Percentiles rank a stretch among this genome's conserved stretches.
Conservation (phyloP, 352 stramenopile species). For the Globisporangium parvum region DNA sequence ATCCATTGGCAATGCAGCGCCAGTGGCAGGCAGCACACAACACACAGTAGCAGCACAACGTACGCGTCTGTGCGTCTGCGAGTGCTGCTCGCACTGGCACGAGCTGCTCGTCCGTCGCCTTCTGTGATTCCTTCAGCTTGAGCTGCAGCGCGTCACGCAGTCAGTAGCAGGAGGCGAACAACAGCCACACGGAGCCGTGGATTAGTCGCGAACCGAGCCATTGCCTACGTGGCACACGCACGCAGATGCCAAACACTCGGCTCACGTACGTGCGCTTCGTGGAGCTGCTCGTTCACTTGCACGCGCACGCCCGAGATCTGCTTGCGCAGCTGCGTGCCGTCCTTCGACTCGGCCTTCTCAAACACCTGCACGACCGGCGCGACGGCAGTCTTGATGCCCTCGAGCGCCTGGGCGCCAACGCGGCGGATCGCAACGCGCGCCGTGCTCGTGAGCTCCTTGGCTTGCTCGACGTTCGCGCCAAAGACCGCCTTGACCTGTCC, state of each 20-base stretch:
- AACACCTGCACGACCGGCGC: slow-evolving; percentile 57
- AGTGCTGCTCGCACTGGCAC: slow-evolving; percentile 49
- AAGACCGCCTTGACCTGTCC: slow-evolving; percentile 40
- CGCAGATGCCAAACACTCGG: neutral
- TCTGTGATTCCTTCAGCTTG: slow-evolving; percentile 43
- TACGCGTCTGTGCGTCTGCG: slow-evolving; percentile 40
- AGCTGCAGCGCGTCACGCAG: slow-evolving; percentile 11
- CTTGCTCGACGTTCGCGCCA: slow-evolving; percentile 34
- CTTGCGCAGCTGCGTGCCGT: slow-evolving; percentile 65
- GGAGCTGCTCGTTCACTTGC: slow-evolving; percentile 54
- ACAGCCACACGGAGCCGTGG: neutral
- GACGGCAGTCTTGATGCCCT: slow-evolving; percentile 30
- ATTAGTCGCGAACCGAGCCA: neutral
- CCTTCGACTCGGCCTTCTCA: slow-evolving; percentile 47
- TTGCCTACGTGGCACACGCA: neutral
- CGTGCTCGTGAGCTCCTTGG: slow-evolving; percentile 56
- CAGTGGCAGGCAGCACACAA: too few species aligned
- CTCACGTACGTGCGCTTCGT: slow-evolving; percentile 33
- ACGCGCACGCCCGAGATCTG: slow-evolving; percentile 39
- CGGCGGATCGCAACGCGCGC: slow-evolving; percentile 41
- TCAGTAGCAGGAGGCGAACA: neutral
- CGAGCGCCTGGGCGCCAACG: slow-evolving; percentile 30
- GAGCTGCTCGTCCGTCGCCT: slow-evolving; percentile 54
- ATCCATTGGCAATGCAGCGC: neutral
- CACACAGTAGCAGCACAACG: slow-evolving; percentile 8